phyloP scores from a whole-genome alignment of 2,329 filamentous ascomycete species.

The Aspergillus sp. region DNA sequence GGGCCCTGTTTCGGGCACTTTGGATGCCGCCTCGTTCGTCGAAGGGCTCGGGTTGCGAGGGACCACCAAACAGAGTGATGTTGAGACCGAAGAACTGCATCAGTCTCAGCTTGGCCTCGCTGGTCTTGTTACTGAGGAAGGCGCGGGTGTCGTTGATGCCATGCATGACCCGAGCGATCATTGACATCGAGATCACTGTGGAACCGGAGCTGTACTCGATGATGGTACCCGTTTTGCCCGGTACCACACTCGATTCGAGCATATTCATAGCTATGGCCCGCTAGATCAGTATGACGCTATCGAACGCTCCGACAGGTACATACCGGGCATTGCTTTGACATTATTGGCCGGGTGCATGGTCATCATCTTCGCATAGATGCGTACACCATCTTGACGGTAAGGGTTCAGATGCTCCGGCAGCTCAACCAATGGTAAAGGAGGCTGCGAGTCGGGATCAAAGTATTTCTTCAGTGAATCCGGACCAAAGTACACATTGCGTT shows the following conservation, averaged over 20 bases:
- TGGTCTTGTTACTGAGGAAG: slow-evolving; percentile 61
- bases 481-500: slow-evolving; percentile 59
- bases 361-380: slow-evolving; percentile 67
- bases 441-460: slow-evolving; percentile 58
- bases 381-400: slow-evolving; percentile 56
- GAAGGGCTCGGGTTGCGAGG: slow-evolving; percentile 56
- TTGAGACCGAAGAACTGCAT: slow-evolving; percentile 62
- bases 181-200: slow-evolving; percentile 60
- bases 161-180: slow-evolving; percentile 54
- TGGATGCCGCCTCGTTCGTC: slow-evolving; percentile 57
- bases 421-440: slow-evolving; percentile 62
- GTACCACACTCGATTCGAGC: slow-evolving; percentile 44
- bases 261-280: slow-evolving; percentile 49
- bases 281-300: slow-evolving; percentile 6
- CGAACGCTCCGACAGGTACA: neutral
- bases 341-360: slow-evolving; percentile 65
- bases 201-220: slow-evolving; percentile 64
- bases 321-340: slow-evolving; percentile 60
- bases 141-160: slow-evolving; percentile 54
- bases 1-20: slow-evolving; percentile 45
- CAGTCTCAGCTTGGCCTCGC: slow-evolving; percentile 52
- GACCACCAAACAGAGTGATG: slow-evolving; percentile 59
- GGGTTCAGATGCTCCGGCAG: slow-evolving; percentile 59
- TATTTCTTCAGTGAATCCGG: slow-evolving; percentile 58
- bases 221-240: slow-evolving; percentile 51